phyloP scores from a whole-genome alignment of 2,329 filamentous ascomycete species.

The Lecanicillium sp. region DNA sequence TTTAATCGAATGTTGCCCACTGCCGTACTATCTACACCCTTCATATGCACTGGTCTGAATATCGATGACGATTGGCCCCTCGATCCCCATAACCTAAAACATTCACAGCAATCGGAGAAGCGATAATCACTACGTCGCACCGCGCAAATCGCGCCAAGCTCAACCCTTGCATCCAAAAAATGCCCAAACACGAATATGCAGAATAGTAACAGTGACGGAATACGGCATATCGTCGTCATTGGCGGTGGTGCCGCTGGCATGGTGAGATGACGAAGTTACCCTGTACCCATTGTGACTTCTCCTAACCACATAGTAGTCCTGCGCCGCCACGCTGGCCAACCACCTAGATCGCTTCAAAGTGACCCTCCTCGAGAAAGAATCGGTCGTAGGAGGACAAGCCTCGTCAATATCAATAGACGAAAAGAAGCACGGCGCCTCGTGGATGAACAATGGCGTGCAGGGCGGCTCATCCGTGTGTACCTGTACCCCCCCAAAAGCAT shows the following conservation, averaged over 20 bases:
- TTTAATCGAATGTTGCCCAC: too few species aligned
- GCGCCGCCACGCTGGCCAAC: constrained; percentile 56
- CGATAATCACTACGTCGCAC: too few species aligned
- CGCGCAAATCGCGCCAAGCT: too few species aligned
- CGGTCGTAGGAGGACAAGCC: constrained; percentile 53
- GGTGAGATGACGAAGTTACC: constrained; percentile 23
- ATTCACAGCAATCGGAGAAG: too few species aligned
- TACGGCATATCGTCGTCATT: constrained; percentile 48
- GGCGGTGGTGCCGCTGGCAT: constrained; percentile 57
- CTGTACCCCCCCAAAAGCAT: neutral
- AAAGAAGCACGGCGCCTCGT: constrained; percentile 45
- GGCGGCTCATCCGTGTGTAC: constrained; percentile 37
- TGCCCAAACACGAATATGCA: too few species aligned
- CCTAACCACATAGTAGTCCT: constrained; percentile 35
- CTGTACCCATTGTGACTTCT: neutral
- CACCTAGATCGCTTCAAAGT: constrained; percentile 58
- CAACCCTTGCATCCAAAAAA: too few species aligned
- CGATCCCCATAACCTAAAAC: too few species aligned
- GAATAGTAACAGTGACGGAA: neutral
- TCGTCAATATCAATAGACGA: constrained; percentile 51
- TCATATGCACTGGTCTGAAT: too few species aligned
- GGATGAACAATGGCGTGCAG: constrained; percentile 57
- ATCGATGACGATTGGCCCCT: too few species aligned
- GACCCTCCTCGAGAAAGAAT: constrained; percentile 50
- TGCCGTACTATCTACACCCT: too few species aligned